Base-by-base conservation (phyloP, 805 yeast species). In the Candida sithepensis region DNA sequence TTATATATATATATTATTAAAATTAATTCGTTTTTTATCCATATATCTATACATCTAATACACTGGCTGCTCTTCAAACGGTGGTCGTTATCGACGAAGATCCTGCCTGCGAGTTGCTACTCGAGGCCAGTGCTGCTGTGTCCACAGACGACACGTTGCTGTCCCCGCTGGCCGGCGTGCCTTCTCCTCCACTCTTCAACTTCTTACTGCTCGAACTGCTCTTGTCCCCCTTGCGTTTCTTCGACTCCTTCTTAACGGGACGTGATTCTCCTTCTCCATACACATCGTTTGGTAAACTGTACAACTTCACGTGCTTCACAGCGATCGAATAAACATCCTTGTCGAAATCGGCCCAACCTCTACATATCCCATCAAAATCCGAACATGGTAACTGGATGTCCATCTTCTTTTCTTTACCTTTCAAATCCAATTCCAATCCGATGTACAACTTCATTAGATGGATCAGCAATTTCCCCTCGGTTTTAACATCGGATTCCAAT, bases 321-420 rank as follows among this genome's bases (percentile, higher is more conserved):
- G 78, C 73, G 51, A 92, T 72, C 21, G 81, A 71, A 58, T 82
- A 74, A 9, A 74, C 66, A 39, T 80, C 78, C 45, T 80, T 84
- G 54, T 85, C 78, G 58, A 79, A 94, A 34, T 74, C 73, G 19
- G 74, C 73, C 81, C 92, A 88, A 30, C 80, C 75, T 53, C 88
- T 82, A 66, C 97, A 88, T 7, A 88, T 68, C 39, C 77, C 82
- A 68, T 79, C 89, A 64, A 92, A 94, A 51, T 94, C 98, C 19
- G 88, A 77, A 63, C 98, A 91, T 18, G 96, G 96, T 53, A 82
- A 78, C 58, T 86, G 96, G 48, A 92, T 84, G 64, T 90, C 96
- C 56, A 91, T 75, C 57, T 82, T 79, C 69, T 80, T 78, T 43
- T 73, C 78, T 32, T 77, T 77, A 21, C 78, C 81, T 44, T 77